Percentiles rank a stretch among this genome's conserved stretches.
Evolutionary conservation across 1,139 yeast genomes (phyloP).

Genomic region (Keqinozyma sinolaborantium): DNA sequence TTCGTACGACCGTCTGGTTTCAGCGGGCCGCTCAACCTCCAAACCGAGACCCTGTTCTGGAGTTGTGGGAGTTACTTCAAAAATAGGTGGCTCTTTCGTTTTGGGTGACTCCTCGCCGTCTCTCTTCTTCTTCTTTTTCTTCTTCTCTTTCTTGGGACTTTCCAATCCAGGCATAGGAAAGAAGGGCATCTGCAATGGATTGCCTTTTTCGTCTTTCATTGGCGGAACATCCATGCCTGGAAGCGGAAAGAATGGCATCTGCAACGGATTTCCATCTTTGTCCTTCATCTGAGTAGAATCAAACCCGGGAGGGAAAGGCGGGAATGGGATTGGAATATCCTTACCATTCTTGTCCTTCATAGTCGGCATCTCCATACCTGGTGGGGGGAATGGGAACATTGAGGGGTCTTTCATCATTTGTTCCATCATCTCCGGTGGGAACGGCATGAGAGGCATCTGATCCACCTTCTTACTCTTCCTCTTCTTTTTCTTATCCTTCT

Average conservation of each 20-base stretch:
- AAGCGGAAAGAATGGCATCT: background rate
- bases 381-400: slow-evolving; percentile 12
- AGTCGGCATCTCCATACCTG: slow-evolving; percentile 14
- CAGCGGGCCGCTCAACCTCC: too few species aligned
- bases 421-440: slow-evolving; percentile 15
- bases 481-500: slow-evolving; percentile 10
- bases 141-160: slow-evolving; percentile 1
- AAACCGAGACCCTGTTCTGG: background rate
- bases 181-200: background rate
- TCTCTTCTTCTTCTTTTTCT: background rate
- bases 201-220: background rate
- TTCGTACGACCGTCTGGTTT: too few species aligned
- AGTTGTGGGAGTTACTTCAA: slow-evolving; percentile 3
- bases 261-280: too few species aligned
- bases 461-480: slow-evolving; percentile 7
- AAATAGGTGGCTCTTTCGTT: slow-evolving; percentile 2
- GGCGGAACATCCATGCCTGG: background rate
- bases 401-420: slow-evolving; percentile 10
- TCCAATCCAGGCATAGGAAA: background rate
- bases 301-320: slow-evolving; percentile 15
- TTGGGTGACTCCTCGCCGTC: background rate
- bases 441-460: slow-evolving; percentile 12
- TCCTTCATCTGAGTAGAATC: slow-evolving; percentile 9
- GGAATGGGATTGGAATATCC: slow-evolving; percentile 13
- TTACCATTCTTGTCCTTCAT: slow-evolving; percentile 6